Conservation (phyloP, 148 eudicot genomes). For the Camellia lanceoleosa region DNA sequence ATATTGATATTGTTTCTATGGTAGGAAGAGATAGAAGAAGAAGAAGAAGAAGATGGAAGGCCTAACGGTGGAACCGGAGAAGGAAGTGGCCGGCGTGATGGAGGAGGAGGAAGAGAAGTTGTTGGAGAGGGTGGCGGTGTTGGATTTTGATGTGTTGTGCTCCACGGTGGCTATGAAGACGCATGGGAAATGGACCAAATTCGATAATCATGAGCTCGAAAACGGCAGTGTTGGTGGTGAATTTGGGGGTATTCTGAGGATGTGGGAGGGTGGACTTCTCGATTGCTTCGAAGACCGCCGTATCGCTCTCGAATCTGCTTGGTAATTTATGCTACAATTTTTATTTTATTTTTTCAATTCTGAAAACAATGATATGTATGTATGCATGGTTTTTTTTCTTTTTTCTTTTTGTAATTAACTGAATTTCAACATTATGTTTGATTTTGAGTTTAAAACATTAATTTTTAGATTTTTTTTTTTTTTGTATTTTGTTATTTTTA, state of each 20-base stretch:
- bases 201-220: constrained; percentile 31
- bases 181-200: constrained; percentile 67
- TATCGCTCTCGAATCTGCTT: constrained; percentile 64
- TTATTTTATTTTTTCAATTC: too few species aligned
- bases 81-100: constrained; percentile 22
- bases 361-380: too few species aligned
- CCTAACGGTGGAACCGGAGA: constrained; percentile 26
- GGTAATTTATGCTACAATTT: constrained; percentile 31
- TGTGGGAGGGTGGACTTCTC: constrained; percentile 98
- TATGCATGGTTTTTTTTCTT: too few species aligned
- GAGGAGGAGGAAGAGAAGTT: constrained; percentile 60
- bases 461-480: too few species aligned
- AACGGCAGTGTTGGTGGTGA: constrained; percentile 26
- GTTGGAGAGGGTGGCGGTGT: constrained; percentile 45
- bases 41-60: constrained; percentile 15
- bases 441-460: too few species aligned
- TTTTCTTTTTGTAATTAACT: too few species aligned
- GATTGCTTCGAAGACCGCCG: constrained; percentile 84
- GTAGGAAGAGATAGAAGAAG: background rate
- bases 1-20: too few species aligned
- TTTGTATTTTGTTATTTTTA: too few species aligned
- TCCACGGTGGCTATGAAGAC: constrained; percentile 83
- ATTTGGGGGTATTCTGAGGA: constrained; percentile 61
- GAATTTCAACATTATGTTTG: too few species aligned
- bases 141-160: constrained; percentile 85